Percentiles rank a stretch among this genome's conserved stretches.
Conservation (phyloP, 768 basidiomycete genomes). For the Boletus rubescentipes region DNA sequence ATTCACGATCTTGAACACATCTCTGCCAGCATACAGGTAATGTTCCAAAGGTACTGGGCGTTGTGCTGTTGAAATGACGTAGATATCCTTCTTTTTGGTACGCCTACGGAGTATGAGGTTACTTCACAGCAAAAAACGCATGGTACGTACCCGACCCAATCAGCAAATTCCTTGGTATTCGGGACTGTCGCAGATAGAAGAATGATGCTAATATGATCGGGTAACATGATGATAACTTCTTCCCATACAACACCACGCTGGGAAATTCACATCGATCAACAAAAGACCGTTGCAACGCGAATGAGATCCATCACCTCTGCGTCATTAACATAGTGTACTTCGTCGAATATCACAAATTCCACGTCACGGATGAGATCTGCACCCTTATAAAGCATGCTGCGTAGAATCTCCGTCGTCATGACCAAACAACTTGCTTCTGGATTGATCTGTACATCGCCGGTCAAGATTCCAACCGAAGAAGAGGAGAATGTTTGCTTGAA, state of each 20-base stretch:
- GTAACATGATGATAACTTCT: conserved; percentile 99
- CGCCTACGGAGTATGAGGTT: conserved; percentile 51
- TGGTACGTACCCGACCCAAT: conserved; percentile 91
- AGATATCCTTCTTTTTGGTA: conserved; percentile 99
- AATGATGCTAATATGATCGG: conserved; percentile 98
- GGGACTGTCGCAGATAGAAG: conserved; percentile 96
- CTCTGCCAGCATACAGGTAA: conserved; percentile 92
- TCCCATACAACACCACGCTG: conserved; percentile 99
- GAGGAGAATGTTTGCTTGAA: conserved; percentile 96
- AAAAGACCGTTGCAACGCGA: background rate
- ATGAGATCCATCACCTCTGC: conserved; percentile 67
- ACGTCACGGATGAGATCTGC: conserved; percentile 98
- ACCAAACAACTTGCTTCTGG: conserved; percentile 96
- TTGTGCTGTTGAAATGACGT: conserved; percentile 95
- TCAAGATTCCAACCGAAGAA: conserved; percentile 90
- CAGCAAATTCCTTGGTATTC: conserved; percentile 97
- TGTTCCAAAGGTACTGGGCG: conserved; percentile 97
- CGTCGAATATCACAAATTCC: conserved; percentile 99
- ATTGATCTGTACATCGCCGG: conserved; percentile 99
- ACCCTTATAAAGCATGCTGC: conserved; percentile 98
- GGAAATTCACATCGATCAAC: conserved; percentile 15
- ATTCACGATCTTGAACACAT: conserved; percentile 91
- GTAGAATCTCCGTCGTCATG: conserved; percentile 97
- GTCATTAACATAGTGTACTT: conserved; percentile 99
- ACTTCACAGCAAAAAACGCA: conserved; percentile 1